A percentile compares a stretch with the other conserved stretches of the same genome.
Evolutionary conservation across 2,329 filamentous ascomycete species (phyloP).

Genomic region (Aaosphaeria arxii): DNA sequence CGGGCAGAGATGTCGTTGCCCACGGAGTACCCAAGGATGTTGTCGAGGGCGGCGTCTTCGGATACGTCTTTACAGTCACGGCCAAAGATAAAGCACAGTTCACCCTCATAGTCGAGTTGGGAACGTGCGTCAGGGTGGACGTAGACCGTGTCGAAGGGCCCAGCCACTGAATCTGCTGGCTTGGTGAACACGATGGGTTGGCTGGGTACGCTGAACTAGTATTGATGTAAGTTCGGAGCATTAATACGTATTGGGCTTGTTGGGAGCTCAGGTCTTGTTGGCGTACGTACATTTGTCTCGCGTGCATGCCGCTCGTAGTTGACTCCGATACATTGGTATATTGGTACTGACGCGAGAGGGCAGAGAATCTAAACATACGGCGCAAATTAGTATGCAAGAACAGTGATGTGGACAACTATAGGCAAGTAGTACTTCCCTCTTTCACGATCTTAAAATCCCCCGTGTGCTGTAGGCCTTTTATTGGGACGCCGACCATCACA

Average conservation of each 20-base stretch:
- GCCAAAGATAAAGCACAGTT: conserved; percentile 33
- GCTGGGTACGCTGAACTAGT: conserved; percentile 36
- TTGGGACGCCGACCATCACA: too few relatives aligned
- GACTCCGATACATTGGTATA: background rate
- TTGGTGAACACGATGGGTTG: conserved; percentile 36
- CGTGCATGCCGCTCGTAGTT: background rate
- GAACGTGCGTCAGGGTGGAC: conserved; percentile 19
- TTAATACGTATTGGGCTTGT: too few relatives aligned
- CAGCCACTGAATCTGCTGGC: conserved; percentile 32
- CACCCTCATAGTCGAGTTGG: conserved; percentile 37
- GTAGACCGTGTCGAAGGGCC: conserved; percentile 25
- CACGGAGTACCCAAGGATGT: conserved; percentile 62
- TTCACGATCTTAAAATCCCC: too few relatives aligned
- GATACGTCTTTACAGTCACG: conserved; percentile 36
- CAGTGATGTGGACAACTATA: too few relatives aligned
- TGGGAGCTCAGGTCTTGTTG: too few relatives aligned
- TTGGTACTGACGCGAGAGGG: background rate
- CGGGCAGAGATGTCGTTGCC: conserved; percentile 63
- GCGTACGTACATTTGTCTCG: background rate
- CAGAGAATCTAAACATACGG: background rate
- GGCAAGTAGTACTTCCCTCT: too few relatives aligned
- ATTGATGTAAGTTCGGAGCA: too few relatives aligned
- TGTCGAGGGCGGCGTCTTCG: conserved; percentile 49
- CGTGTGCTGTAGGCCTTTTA: too few relatives aligned
- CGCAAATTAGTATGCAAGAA: too few relatives aligned